phyloP scores from a whole-genome alignment of 805 yeast species.

The Scheffersomyces ergatensis region DNA sequence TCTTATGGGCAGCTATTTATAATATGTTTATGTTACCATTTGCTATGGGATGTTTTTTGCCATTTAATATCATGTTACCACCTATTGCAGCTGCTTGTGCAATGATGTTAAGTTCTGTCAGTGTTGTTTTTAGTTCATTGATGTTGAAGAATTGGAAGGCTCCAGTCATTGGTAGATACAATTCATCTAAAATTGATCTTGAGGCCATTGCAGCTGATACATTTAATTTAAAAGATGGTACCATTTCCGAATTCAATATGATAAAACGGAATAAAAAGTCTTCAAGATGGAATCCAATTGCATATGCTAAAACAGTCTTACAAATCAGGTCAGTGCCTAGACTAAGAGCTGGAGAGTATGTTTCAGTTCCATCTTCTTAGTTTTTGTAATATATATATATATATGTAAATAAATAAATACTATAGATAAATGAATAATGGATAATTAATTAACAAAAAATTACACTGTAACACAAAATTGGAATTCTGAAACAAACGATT shows the following conservation, averaged over 20 bases:
- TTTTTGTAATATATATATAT: too few species aligned
- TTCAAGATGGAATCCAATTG: neutral
- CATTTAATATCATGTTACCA: slow-evolving; percentile 71
- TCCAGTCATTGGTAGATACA: slow-evolving; percentile 15
- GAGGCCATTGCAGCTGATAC: slow-evolving; percentile 16
- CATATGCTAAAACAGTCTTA: neutral
- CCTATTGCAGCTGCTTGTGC: slow-evolving; percentile 90
- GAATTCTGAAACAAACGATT: too few species aligned
- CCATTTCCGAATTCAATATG: slow-evolving; percentile 14
- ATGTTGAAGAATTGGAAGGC: slow-evolving; percentile 64
- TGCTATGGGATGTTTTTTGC: slow-evolving; percentile 88
- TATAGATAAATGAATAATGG: too few species aligned
- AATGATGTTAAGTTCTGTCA: slow-evolving; percentile 90
- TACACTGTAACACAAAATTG: too few species aligned
- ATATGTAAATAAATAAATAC: too few species aligned
- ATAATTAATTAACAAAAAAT: too few species aligned
- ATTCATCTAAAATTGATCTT: slow-evolving; percentile 12
- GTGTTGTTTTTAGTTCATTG: slow-evolving; percentile 81
- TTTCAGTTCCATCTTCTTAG: neutral
- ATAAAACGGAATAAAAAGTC: slow-evolving; percentile 3
- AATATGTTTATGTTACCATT: slow-evolving; percentile 85
- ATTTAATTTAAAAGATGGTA: slow-evolving; percentile 24
- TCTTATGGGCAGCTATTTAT: slow-evolving; percentile 83
- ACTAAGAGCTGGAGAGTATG: neutral
- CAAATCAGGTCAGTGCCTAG: neutral